Conservation (phyloP, 495 filamentous ascomycete genomes). For the Penicillium canescens region DNA sequence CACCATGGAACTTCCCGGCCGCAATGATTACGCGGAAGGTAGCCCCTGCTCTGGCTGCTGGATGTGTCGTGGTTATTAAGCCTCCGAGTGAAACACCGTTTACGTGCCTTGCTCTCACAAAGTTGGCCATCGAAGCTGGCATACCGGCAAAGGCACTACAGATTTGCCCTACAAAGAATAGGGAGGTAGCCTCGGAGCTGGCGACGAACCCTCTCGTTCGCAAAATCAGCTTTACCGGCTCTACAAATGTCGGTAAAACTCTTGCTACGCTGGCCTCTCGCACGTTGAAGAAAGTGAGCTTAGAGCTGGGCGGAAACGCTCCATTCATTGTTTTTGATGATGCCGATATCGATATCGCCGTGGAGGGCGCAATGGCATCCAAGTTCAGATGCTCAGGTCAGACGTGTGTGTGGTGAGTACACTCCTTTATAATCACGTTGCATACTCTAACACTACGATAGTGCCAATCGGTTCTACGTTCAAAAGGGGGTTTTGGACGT, state of each 20-base stretch:
- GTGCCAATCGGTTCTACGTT: conserved; percentile 65
- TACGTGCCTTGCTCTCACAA: conserved; percentile 45
- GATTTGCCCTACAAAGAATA: conserved; percentile 23
- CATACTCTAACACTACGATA: too few relatives aligned
- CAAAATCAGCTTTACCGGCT: conserved; percentile 55
- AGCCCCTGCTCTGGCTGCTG: conserved; percentile 54
- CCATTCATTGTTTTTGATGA: conserved; percentile 87
- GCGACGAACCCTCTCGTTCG: conserved; percentile 16
- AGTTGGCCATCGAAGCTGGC: conserved; percentile 47
- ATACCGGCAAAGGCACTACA: conserved; percentile 19
- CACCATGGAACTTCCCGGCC: conserved; percentile 79
- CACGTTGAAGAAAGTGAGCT: conserved; percentile 73
- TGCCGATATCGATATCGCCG: conserved; percentile 78
- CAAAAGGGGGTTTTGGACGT: conserved; percentile 30
- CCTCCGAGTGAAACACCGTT: conserved; percentile 52
- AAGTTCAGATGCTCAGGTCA: conserved; percentile 55
- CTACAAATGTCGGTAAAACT: conserved; percentile 27
- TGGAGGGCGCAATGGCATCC: conserved; percentile 64
- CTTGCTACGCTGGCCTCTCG: conserved; percentile 50
- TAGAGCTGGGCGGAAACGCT: conserved; percentile 89
- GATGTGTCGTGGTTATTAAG: conserved; percentile 51
- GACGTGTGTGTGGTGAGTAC: conserved; percentile 59
- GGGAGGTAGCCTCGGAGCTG: conserved; percentile 28
- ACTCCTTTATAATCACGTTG: too few relatives aligned
- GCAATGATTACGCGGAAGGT: conserved; percentile 85